phyloP scores from a whole-genome alignment of 306 rosid species.

The Gleditsia sinensis region DNA sequence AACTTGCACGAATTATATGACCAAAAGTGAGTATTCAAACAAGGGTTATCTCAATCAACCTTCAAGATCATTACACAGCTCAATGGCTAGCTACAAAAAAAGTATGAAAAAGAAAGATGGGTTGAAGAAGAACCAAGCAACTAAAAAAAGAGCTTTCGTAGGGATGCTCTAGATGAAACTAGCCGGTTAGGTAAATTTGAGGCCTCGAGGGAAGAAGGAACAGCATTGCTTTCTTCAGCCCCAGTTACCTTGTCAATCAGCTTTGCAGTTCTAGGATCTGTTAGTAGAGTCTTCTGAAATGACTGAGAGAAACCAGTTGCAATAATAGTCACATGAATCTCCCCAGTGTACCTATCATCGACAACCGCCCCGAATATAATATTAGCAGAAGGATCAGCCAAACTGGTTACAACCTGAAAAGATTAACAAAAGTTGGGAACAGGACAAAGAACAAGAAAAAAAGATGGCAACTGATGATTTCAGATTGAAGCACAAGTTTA shows the following conservation, averaged over 20 bases:
- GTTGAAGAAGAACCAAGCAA: slow-evolving; percentile 10
- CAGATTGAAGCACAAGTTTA: background rate
- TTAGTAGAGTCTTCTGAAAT: slow-evolving; percentile 77
- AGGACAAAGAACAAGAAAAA: background rate
- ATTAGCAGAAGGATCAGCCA: slow-evolving; percentile 97
- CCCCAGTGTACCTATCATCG: slow-evolving; percentile 92
- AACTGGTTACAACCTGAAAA: slow-evolving; percentile 87
- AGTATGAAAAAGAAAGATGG: too few species aligned
- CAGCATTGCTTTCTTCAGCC: slow-evolving; percentile 68
- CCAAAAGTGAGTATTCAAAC: too few species aligned
- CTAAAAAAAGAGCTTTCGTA: slow-evolving; percentile 80
- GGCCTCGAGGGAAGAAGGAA: slow-evolving; percentile 54
- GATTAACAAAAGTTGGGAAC: background rate
- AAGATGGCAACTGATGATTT: background rate
- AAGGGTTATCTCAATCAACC: slow-evolving; percentile 12
- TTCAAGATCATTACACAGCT: slow-evolving; percentile 17
- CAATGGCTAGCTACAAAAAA: slow-evolving; percentile 8
- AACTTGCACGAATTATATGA: too few species aligned
- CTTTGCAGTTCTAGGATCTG: slow-evolving; percentile 88
- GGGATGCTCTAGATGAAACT: slow-evolving; percentile 50
- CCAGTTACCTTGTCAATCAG: slow-evolving; percentile 60
- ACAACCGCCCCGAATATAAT: slow-evolving; percentile 95
- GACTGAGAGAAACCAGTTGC: slow-evolving; percentile 97
- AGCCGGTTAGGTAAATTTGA: slow-evolving; percentile 49
- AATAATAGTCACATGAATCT: slow-evolving; percentile 88